A percentile compares a stretch with the other conserved stretches of the same genome.
Evolutionary conservation across 2,329 filamentous ascomycete genomes (phyloP).

Genomic region (Boeremia lycopersici): DNA sequence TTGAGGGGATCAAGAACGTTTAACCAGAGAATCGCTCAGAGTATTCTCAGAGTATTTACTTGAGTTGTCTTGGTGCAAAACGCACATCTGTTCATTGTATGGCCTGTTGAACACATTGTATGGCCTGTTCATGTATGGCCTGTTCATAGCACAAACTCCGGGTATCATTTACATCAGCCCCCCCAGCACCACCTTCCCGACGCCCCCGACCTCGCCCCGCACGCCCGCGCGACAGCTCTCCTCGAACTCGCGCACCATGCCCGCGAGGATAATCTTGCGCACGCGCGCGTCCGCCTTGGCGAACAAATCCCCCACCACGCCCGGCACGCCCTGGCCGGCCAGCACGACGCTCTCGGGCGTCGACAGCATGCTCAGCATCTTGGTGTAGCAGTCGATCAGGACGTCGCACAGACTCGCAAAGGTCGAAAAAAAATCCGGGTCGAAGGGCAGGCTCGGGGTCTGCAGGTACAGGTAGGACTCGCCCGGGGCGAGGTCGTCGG

Average conservation of each 20-base stretch:
- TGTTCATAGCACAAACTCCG: too few relatives aligned
- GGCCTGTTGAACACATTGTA: too few relatives aligned
- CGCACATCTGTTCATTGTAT: too few relatives aligned
- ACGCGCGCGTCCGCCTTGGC: conserved; percentile 85
- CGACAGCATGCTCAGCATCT: conserved; percentile 76
- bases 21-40: too few relatives aligned
- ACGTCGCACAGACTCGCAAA: conserved; percentile 96
- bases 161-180: conserved; percentile 69
- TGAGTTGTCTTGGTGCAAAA: too few relatives aligned
- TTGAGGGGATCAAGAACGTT: too few relatives aligned
- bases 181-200: conserved; percentile 87
- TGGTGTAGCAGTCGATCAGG: conserved; percentile 87
- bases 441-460: conserved; percentile 91
- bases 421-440: conserved; percentile 95
- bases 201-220: conserved; percentile 80
- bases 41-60: too few relatives aligned
- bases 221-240: conserved; percentile 78
- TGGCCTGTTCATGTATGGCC: too few relatives aligned
- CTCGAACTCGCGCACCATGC: conserved; percentile 90
- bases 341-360: conserved; percentile 60
- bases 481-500: conserved; percentile 56
- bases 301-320: conserved; percentile 77
- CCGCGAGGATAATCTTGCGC: conserved; percentile 85
- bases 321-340: conserved; percentile 37
- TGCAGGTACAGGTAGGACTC: conserved; percentile 89